A percentile compares a stretch with the other conserved stretches of the same genome.
phyloP scores from a whole-genome alignment of 208 protist genomes.

The Herpetomonas samuelpessoai region DNA sequence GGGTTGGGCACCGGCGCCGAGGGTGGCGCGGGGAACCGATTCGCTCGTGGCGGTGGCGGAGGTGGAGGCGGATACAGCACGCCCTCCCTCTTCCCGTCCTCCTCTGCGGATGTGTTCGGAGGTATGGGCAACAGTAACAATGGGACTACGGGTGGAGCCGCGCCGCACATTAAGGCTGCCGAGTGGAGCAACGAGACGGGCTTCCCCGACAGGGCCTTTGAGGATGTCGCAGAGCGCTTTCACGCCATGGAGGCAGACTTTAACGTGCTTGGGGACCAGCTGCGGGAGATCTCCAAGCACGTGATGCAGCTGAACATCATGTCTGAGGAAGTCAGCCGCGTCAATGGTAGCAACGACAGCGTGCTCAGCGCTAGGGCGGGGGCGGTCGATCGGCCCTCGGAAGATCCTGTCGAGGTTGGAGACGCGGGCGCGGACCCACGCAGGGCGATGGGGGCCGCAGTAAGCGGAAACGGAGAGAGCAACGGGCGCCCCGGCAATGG shows the following conservation, averaged over 20 bases:
- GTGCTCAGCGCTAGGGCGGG: too few relatives aligned
- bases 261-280: conserved; percentile 59
- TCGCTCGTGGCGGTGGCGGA: conserved; percentile 3
- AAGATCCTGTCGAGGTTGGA: too few relatives aligned
- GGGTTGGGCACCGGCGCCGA: background rate
- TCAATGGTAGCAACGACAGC: too few relatives aligned
- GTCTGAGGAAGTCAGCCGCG: conserved; percentile 63
- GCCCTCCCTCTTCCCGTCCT: background rate
- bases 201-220: conserved; percentile 70
- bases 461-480: too few relatives aligned
- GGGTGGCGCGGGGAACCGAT: background rate
- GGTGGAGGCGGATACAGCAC: background rate
- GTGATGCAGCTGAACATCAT: conserved; percentile 83
- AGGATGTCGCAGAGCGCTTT: conserved; percentile 72
- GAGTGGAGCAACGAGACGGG: conserved; percentile 39
- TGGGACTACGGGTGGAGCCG: conserved; percentile 2
- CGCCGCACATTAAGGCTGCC: conserved; percentile 16
- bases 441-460: too few relatives aligned
- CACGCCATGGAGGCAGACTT: conserved; percentile 74
- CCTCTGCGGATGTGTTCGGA: background rate
- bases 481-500: too few relatives aligned
- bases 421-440: too few relatives aligned
- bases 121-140: background rate
- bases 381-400: too few relatives aligned
- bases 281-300: conserved; percentile 77